Base-by-base conservation (phyloP, 116 monocot genomes). In the Iris pallida region DNA sequence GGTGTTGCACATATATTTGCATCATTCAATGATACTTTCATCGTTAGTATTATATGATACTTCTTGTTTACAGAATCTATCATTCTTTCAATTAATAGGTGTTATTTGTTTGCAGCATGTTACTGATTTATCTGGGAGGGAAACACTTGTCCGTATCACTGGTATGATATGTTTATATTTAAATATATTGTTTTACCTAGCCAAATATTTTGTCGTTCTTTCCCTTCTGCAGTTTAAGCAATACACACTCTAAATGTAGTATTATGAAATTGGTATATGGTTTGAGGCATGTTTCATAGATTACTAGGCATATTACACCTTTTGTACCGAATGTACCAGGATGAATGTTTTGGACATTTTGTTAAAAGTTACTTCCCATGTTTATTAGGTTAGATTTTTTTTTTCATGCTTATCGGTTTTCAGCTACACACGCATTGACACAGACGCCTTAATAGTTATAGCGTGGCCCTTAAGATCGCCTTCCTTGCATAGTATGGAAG, bases 1-100 rank as follows among this genome's bases (percentile, higher is more conserved):
- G 90, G 87, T 18, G 90, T 91, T 47, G 90, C 87, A 0, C 87
- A 84, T 43, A 81, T 91, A 57, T 91, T 87, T 53, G 90, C 90
- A 6, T 86, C 86, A 11, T 90, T 90, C 71, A 83, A 86, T 15
- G 83, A 86, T 54, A 86, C 86, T 18, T 90, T 90, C 70, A 86
- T 90, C 42, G 82, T 89, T 56, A 63, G 80, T 75, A 16, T 65
- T 48, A 16, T 0, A 16, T 64, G 7, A 20, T 58, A 18, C 17
- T 57, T 47, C 2, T 14, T 19, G 8, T 20, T 46, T 8, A 47
- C 20, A 7, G 1, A 59, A 5, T 47, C 16, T 48, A 13, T 55
- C 18, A 46, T 44, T 45, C 9, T 52, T 4, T 4, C 20, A 56
- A 16, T 61, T 40, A 72, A 54, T 71, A 7, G 53, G 4, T 16